Evolutionary conservation across 2,329 filamentous ascomycete genomes (phyloP).

Genomic region (Aspergillus clavatus): DNA sequence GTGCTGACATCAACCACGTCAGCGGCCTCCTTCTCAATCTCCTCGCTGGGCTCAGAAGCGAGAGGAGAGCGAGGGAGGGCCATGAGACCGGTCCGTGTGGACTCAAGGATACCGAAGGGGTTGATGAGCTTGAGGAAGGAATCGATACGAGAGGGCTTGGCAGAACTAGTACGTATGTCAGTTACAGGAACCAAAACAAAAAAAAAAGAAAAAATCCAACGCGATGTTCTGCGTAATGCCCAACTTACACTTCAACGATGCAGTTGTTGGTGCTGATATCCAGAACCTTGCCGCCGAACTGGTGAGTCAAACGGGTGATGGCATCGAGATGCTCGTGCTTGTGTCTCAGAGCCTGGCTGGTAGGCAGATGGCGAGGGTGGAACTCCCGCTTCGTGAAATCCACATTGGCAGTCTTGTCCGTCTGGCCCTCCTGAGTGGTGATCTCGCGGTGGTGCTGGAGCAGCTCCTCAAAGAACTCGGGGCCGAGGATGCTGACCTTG

Average conservation of each 20-base stretch:
- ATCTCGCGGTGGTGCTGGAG: conserved; percentile 95
- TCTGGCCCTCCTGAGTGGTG: conserved; percentile 45
- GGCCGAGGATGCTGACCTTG: conserved; percentile 93
- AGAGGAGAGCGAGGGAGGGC: conserved; percentile 90
- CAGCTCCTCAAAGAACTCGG: conserved; percentile 97
- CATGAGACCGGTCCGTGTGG: conserved; percentile 92
- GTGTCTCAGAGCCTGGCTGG: conserved; percentile 84
- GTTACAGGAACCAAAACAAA: no score
- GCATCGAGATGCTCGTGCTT: conserved; percentile 97
- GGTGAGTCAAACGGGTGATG: conserved; percentile 93
- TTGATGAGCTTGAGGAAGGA: conserved; percentile 94
- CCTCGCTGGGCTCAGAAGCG: conserved; percentile 61
- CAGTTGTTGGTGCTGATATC: conserved; percentile 98
- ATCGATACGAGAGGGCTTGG: conserved; percentile 89
- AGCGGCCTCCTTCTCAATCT: conserved; percentile 78
- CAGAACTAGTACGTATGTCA: conserved; percentile 55
- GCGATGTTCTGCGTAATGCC: no score
- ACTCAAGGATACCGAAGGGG: conserved; percentile 95
- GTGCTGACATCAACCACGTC: conserved; percentile 93
- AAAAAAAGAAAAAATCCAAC: no score
- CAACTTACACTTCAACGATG: conserved; percentile 90
- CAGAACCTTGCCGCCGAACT: conserved; percentile 94
- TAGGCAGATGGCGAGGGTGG: conserved; percentile 80
- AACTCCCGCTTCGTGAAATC: conserved; percentile 55
- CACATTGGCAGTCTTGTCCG: conserved; percentile 12